Evolutionary conservation across 257 asterid species (phyloP), one percentile per base, ranked within the genome.

Genomic region (Capsicum chinense): DNA sequence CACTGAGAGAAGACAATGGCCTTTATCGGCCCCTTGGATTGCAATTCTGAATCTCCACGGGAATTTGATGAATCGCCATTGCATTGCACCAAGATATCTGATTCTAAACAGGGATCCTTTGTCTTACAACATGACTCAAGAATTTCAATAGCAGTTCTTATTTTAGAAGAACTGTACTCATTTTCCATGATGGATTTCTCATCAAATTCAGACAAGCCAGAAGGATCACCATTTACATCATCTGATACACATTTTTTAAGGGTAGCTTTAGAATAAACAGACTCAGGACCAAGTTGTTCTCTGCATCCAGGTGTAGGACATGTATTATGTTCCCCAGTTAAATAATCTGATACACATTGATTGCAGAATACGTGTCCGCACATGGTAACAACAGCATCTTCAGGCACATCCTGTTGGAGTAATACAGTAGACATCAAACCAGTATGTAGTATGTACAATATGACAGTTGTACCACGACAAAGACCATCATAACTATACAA

Each of bases 1-100:
- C 99, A 97, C 85, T 97, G 99, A 84, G 99, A 95, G 88, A 97
- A 97, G 56, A 97, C 92, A 85, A 97, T 97, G 86, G 99, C 95
- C 90, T 97, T 97, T 87, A 90, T 90, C 47, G 92, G 91, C 83
- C 83, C 92, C 71, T 86, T 83, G 82, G 73, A 69, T 67, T 90
- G 91, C 35, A 89, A 82, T 57, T 85, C 88, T 58, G 79, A 82
- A 71, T 56, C 69, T 59, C 80, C 85, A 81, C 85, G 86, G 6
- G 93, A 84, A 70, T 90, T 85, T 39, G 91, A 88, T 79, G 92
- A 87, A 71, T 88, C 92, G 15, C 80, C 92, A 52, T 87, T 86
- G 62, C 66, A 54, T 42, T 56, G 50, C 80, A 47, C 87, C 84
- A 89, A 84, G 84, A 85, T 88, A 87, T 78, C 63, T 3, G 74